Evolutionary conservation across 805 yeast species (phyloP), one percentile per base, ranked within the genome.

Genomic region (Danielozyma ontarioensis): DNA sequence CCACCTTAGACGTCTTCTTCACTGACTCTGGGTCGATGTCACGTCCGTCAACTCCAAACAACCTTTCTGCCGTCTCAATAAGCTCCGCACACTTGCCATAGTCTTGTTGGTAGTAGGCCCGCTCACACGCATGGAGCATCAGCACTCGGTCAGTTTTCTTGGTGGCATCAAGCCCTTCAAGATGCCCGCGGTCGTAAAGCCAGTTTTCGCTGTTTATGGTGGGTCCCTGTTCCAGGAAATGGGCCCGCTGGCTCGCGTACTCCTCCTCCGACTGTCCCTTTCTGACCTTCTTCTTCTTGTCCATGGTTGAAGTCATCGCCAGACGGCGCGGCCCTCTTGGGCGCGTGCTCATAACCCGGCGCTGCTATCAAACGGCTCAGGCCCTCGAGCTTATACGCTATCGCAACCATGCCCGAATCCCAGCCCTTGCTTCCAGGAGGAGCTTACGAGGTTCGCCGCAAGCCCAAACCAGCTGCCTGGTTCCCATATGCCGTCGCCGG

Each of bases 261-360:
- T 74, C 83, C 34, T 79, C 89, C 27, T 76, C 78, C 0, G 81
- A 49, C 50, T 87, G 96, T 0, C 78, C 80, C 46, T 83, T 85
- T 27, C 96, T 70, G 28, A 40, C 44, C 29, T 44, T 45, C 17
- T 41, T 39, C 17, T 42, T 42, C 27, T 39, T 42, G 21, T 31
- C 28, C 39, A 13, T 13, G 6, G 27, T n/a, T 5, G 29, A 27
- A 12, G 16, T 16, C 29, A 15, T 27, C 27, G 15, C 24, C n/a
- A n/a, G n/a, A n/a, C n/a, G n/a, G n/a, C n/a, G n/a, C n/a, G n/a
- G n/a, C n/a, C n/a, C n/a, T n/a, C n/a, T n/a, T n/a, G n/a, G 8
- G 22, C 22, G 22, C 22, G 22, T 6, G 22, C 22, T 19, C 22
- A 10, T 19, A 19, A 19, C 22, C n/a, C n/a, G n/a, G n/a, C n/a